Evolutionary conservation across 352 stramenopile genomes (phyloP).

Genomic region (Blastocystis sp.): DNA sequence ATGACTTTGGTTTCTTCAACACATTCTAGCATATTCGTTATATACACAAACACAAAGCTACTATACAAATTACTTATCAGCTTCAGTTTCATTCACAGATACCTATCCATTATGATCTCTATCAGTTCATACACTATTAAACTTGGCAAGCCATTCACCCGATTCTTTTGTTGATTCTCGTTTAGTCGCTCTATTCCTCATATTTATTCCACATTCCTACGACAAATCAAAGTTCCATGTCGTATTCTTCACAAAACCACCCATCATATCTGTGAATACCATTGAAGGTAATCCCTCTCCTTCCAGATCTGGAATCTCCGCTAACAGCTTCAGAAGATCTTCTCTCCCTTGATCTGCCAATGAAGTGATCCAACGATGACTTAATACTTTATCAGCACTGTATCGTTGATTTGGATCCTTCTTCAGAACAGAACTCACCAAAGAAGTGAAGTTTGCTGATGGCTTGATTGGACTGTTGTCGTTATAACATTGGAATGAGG

Average conservation of each 20-base stretch:
- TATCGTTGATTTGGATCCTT: conserved; percentile 22
- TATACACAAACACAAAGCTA: background rate
- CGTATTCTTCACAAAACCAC: conserved; percentile 23
- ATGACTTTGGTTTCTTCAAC: background rate
- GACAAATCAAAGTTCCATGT: background rate
- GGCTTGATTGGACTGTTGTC: conserved; percentile 17
- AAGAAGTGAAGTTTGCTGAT: background rate
- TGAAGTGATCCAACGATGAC: background rate
- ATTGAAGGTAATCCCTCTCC: background rate
- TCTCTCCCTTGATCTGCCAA: background rate
- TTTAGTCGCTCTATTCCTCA: background rate
- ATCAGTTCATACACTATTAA: background rate
- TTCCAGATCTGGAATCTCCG: background rate
- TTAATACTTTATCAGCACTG: conserved; percentile 25
- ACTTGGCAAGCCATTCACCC: conserved; percentile 1
- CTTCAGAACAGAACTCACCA: conserved; percentile 23
- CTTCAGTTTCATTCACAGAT: conserved; percentile 26
- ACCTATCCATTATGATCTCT: background rate
- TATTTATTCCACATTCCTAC: background rate
- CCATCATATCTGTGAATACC: background rate
- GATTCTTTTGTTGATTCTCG: background rate
- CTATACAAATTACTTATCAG: conserved; percentile 5
- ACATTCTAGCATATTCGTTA: background rate
- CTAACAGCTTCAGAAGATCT: background rate
- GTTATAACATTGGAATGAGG: conserved; percentile 17